Percentiles rank a stretch among this genome's conserved stretches.
These are phyloP conservation scores for Cymbidium sinense DNA, from an alignment of 106 monocot genomes.

Conservation along the genomic window DNA sequence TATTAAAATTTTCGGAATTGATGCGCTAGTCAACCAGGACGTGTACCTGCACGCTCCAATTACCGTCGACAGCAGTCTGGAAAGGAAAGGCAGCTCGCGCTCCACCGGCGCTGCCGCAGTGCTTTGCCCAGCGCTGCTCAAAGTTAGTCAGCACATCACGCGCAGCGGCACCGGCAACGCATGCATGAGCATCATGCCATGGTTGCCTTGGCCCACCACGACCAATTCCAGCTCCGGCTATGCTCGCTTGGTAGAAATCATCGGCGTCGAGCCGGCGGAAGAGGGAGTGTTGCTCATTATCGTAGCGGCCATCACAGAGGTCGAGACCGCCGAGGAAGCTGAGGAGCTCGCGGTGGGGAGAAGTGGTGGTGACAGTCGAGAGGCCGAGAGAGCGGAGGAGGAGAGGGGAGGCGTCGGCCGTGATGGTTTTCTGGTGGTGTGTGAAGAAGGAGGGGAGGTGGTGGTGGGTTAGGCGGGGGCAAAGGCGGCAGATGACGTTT, in stretches of 20 bases:
- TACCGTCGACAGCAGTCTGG: not conserved
- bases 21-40: too few relatives aligned
- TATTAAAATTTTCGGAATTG: too few relatives aligned
- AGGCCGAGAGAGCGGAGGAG: not conserved
- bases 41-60: conserved; percentile 25
- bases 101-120: not conserved
- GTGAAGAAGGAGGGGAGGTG: conserved; percentile 37
- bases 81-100: not conserved
- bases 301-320: conserved; percentile 56
- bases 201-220: conserved; percentile 47
- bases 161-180: conserved; percentile 30
- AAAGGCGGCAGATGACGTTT: conserved; percentile 34
- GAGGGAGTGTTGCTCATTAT: conserved; percentile 46
- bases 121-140: conserved; percentile 44
- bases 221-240: conserved; percentile 16
- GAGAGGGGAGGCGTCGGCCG: conserved; percentile 16
- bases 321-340: conserved; percentile 64
- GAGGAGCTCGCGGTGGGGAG: conserved; percentile 16
- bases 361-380: not conserved
- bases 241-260: conserved; percentile 46
- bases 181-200: conserved; percentile 54
- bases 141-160: conserved; percentile 42
- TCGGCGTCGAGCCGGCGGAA: conserved; percentile 32
- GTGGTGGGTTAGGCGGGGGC: conserved; percentile 28
- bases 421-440: conserved; percentile 66